These are phyloP conservation scores for Xylaria longipes DNA, from an alignment of 495 filamentous ascomycete species.

Conservation along the genomic window DNA sequence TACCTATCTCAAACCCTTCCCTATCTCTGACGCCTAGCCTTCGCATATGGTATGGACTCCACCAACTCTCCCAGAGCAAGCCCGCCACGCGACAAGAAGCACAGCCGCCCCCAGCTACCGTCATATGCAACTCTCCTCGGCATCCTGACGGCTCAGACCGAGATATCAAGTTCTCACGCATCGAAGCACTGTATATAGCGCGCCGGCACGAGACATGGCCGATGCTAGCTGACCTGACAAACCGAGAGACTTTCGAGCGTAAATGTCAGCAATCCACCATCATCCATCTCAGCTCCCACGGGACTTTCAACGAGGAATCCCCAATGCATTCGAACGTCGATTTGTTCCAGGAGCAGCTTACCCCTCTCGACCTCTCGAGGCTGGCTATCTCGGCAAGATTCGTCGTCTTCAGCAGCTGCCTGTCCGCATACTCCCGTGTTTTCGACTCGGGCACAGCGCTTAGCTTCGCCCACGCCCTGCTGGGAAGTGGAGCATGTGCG, in stretches of 20 bases:
- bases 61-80: conserved; percentile 11
- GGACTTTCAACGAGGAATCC: conserved; percentile 18
- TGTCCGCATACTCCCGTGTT: conserved; percentile 16
- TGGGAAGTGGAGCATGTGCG: conserved; percentile 21
- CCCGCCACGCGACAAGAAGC: not conserved
- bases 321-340: conserved; percentile 19
- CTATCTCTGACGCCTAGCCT: conserved; percentile 23
- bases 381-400: conserved; percentile 3
- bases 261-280: conserved; percentile 15
- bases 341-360: conserved; percentile 14
- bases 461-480: conserved; percentile 21
- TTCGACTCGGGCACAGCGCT: conserved; percentile 21
- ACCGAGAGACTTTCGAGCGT: conserved; percentile 1
- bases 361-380: conserved; percentile 16
- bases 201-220: conserved; percentile 15
- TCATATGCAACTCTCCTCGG: conserved; percentile 20
- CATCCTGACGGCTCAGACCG: conserved; percentile 11
- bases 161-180: conserved; percentile 19
- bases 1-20: not conserved
- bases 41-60: conserved; percentile 25
- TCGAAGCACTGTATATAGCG: conserved; percentile 14
- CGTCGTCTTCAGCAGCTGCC: conserved; percentile 19
- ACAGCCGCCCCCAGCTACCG: not conserved
- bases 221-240: conserved; percentile 16
- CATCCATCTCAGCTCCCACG: conserved; percentile 23